Conservation (phyloP, 176 grass and related monocot genomes). For the Hsuehochloa calcarea region DNA sequence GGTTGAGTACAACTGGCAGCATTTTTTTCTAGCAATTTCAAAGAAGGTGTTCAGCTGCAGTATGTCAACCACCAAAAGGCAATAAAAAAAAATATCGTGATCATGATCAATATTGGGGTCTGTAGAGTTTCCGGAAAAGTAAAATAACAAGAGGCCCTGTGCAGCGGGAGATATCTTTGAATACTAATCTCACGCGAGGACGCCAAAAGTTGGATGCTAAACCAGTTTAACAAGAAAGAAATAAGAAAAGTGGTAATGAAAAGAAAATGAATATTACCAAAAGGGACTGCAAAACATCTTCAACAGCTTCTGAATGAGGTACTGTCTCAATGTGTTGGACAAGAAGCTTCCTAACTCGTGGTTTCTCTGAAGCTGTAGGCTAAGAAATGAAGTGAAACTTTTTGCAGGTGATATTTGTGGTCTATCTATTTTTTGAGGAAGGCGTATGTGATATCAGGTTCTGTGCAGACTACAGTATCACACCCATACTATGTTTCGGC, state of each 20-base stretch:
- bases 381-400: neutral
- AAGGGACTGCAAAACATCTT: slow-evolving; percentile 72
- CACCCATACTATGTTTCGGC: no score
- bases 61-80: neutral
- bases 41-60: neutral
- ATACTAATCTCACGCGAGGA: neutral
- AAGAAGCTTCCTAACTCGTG: slow-evolving; percentile 67
- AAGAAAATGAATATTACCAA: slow-evolving; percentile 39
- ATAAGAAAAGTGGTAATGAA: no score
- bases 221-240: no score
- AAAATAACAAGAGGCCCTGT: neutral
- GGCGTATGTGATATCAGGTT: neutral
- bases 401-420: neutral
- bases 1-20: neutral
- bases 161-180: neutral
- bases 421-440: neutral
- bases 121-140: neutral
- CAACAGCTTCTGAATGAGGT: slow-evolving; percentile 47
- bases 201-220: no score
- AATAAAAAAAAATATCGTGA: no score
- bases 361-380: slow-evolving; percentile 43
- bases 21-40: slow-evolving; percentile 1
- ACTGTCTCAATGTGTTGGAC: slow-evolving; percentile 79
- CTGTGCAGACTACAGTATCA: neutral
- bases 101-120: neutral